These are phyloP conservation scores for Trypanosoma avium DNA, from an alignment of 208 protist genomes.

Conservation along the genomic window DNA sequence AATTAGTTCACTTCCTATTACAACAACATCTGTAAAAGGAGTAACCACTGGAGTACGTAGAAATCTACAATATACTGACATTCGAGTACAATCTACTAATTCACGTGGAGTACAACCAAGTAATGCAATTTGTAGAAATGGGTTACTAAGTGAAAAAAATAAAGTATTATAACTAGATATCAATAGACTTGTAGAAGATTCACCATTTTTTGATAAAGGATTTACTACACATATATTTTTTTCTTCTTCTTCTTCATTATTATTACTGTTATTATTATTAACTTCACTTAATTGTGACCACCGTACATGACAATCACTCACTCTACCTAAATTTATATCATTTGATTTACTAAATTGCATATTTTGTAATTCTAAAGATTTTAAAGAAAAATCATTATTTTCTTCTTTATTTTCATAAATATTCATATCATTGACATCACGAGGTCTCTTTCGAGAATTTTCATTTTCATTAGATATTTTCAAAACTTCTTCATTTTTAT, in stretches of 20 bases:
- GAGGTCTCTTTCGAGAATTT: constrained; percentile 3
- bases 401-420: not conserved
- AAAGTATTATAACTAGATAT: too few relatives aligned
- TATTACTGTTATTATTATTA: not conserved
- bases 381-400: not conserved
- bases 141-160: constrained; percentile 28
- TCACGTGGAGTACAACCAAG: constrained; percentile 53
- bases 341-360: too few relatives aligned
- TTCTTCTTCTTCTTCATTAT: constrained; percentile 1
- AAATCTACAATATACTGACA: constrained; percentile 56
- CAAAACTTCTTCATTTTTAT: not conserved
- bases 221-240: not conserved
- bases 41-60: constrained; percentile 55
- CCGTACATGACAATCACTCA: constrained; percentile 1
- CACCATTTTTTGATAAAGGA: not conserved
- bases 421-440: not conserved
- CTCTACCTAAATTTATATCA: not conserved
- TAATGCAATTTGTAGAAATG: constrained; percentile 51
- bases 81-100: constrained; percentile 25
- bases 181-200: too few relatives aligned
- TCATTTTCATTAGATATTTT: too few relatives aligned
- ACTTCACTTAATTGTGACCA: not conserved
- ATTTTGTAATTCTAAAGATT: too few relatives aligned
- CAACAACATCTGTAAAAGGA: constrained; percentile 58
- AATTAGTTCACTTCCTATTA: constrained; percentile 58